Percentiles rank a stretch among this genome's conserved stretches.
phyloP scores from a whole-genome alignment of 306 rosid genomes.

The Inga leiocalycina region DNA sequence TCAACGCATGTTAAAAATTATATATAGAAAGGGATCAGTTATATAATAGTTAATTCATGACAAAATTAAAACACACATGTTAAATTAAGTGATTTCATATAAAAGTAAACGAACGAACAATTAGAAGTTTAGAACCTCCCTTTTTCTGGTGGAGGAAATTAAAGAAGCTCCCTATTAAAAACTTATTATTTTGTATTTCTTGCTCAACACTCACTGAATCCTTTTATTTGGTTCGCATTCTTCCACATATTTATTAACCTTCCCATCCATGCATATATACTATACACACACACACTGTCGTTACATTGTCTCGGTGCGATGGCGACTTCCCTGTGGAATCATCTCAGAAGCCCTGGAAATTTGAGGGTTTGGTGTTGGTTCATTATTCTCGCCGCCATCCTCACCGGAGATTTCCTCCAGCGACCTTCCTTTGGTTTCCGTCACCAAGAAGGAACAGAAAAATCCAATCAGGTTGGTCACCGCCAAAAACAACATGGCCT shows the following conservation, averaged over 20 bases:
- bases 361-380: neutral
- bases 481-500: neutral
- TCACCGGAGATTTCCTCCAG: neutral
- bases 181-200: neutral
- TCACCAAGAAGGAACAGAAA: neutral
- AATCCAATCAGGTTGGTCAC: neutral
- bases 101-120: neutral
- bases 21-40: neutral
- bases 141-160: too few species aligned
- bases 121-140: neutral
- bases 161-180: neutral
- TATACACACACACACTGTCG: neutral
- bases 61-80: neutral
- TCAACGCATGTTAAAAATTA: neutral
- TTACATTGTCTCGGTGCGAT: neutral
- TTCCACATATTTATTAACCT: neutral
- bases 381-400: neutral
- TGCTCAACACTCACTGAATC: neutral
- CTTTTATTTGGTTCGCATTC: neutral
- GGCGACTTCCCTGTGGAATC: neutral
- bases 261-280: neutral
- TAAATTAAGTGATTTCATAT: neutral
- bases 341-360: neutral
- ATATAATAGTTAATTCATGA: neutral
- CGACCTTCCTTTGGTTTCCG: neutral